Conservation (phyloP, 768 basidiomycete species). For the Mycena alexandri region DNA sequence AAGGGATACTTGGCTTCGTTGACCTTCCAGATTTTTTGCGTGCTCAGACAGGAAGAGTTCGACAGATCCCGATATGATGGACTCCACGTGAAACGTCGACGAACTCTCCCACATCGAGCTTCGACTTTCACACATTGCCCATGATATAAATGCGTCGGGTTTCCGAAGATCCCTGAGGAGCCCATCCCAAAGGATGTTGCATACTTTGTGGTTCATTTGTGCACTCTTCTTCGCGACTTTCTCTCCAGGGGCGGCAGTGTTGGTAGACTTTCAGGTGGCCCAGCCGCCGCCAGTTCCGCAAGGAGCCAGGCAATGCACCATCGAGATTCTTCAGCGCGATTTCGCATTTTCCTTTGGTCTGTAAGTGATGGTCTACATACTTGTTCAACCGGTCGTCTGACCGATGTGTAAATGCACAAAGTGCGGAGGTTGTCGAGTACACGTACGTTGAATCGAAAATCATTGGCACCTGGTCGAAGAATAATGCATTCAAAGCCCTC, state of each 20-base stretch:
- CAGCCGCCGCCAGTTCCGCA: conserved; percentile 79
- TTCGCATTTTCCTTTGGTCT: conserved; percentile 79
- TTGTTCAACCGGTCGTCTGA: background rate
- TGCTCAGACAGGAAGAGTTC: too few relatives aligned
- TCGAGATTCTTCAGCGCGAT: conserved; percentile 76
- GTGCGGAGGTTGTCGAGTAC: conserved; percentile 74
- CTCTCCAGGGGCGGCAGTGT: conserved; percentile 54
- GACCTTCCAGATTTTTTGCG: too few relatives aligned
- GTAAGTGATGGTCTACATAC: conserved; percentile 54
- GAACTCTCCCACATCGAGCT: conserved; percentile 31
- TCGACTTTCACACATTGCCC: conserved; percentile 19
- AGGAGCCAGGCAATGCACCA: conserved; percentile 71
- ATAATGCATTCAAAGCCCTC: conserved; percentile 61
- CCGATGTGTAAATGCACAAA: conserved; percentile 41
- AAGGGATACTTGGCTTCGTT: too few relatives aligned
- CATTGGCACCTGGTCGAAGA: background rate
- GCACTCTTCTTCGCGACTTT: conserved; percentile 34
- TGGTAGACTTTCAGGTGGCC: conserved; percentile 77
- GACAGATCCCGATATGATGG: conserved; percentile 3
- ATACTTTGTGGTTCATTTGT: conserved; percentile 29
- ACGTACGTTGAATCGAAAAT: conserved; percentile 52
- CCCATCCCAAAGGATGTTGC: conserved; percentile 11
- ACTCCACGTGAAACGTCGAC: conserved; percentile 9
- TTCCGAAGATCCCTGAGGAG: background rate
- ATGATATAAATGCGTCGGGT: conserved; percentile 12